Percentiles rank a stretch among this genome's conserved stretches.
These are phyloP conservation scores for Eucommia ulmoides DNA, from an alignment of 257 asterid genomes.

Conservation along the genomic window DNA sequence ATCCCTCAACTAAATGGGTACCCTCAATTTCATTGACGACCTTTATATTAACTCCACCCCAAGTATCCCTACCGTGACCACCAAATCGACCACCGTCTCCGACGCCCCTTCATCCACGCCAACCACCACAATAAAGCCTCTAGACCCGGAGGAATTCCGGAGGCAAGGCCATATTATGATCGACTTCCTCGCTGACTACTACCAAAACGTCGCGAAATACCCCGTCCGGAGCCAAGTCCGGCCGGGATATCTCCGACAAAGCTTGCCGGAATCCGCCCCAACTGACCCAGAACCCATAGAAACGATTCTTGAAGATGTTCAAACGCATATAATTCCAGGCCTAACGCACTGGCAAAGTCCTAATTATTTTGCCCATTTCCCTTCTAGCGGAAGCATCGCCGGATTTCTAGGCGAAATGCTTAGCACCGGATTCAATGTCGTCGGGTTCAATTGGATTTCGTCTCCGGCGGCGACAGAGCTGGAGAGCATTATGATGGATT, in stretches of 20 bases:
- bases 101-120: too few relatives aligned
- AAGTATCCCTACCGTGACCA: too few relatives aligned
- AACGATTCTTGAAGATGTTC: conserved; percentile 38
- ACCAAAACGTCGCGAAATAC: conserved; percentile 50
- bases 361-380: conserved; percentile 11
- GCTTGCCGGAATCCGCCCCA: conserved; percentile 53
- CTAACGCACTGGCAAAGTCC: conserved; percentile 18
- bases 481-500: conserved; percentile 15
- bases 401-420: conserved; percentile 11
- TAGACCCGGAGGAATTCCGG: conserved; percentile 58
- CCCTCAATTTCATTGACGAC: too few relatives aligned
- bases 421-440: conserved; percentile 6
- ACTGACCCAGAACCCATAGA: conserved; percentile 47
- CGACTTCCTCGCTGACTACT: conserved; percentile 62
- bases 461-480: conserved; percentile 14
- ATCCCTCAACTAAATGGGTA: too few relatives aligned
- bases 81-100: too few relatives aligned
- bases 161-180: conserved; percentile 51
- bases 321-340: conserved; percentile 58
- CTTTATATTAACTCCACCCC: too few relatives aligned
- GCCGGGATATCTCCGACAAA: conserved; percentile 50
- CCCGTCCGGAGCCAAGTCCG: conserved; percentile 73
- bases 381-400: conserved; percentile 3
- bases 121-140: conserved; percentile 37
- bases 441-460: conserved; percentile 17